Evolutionary conservation across 306 rosid genomes (phyloP).

Genomic region (Adenanthera pavonina): DNA sequence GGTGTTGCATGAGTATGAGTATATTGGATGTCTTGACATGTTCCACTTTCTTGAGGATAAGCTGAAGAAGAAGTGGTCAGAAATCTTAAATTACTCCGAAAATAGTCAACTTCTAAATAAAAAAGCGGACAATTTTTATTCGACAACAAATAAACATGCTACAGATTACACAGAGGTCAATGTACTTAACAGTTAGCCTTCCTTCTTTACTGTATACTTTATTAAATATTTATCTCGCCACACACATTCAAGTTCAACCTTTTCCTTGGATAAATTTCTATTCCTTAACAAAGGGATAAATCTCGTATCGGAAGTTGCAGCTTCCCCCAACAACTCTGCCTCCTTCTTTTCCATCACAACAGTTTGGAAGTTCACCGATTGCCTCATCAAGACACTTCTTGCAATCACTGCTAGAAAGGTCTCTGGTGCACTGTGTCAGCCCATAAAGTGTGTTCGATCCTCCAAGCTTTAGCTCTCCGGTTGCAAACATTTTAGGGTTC

Average conservation of each 20-base stretch:
- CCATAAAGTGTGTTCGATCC: slow-evolving; percentile 43
- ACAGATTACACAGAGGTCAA: not conserved
- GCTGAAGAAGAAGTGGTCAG: not conserved
- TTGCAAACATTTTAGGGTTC: slow-evolving; percentile 40
- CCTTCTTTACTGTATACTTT: not conserved
- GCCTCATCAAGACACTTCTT: slow-evolving; percentile 55
- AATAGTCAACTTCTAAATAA: not conserved
- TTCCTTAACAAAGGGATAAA: slow-evolving; percentile 42
- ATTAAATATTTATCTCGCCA: not conserved
- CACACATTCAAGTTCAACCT: not conserved
- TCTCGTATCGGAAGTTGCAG: slow-evolving; percentile 52
- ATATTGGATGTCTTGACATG: not conserved
- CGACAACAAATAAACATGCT: not conserved
- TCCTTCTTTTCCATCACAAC: slow-evolving; percentile 55
- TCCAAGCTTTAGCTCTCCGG: slow-evolving; percentile 34
- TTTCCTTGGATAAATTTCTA: not conserved
- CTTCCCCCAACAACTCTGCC: slow-evolving; percentile 58
- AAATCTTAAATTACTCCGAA: not conserved
- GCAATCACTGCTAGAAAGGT: slow-evolving; percentile 49
- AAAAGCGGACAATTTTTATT: not conserved
- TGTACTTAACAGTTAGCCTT: slow-evolving; percentile 1
- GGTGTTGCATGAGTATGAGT: not conserved
- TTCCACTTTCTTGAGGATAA: slow-evolving; percentile 10
- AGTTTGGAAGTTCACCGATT: slow-evolving; percentile 44
- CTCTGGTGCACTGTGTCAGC: slow-evolving; percentile 55